These are phyloP conservation scores for Aspergillus ruber DNA, from an alignment of 2,329 filamentous ascomycete species.

Conservation along the genomic window DNA sequence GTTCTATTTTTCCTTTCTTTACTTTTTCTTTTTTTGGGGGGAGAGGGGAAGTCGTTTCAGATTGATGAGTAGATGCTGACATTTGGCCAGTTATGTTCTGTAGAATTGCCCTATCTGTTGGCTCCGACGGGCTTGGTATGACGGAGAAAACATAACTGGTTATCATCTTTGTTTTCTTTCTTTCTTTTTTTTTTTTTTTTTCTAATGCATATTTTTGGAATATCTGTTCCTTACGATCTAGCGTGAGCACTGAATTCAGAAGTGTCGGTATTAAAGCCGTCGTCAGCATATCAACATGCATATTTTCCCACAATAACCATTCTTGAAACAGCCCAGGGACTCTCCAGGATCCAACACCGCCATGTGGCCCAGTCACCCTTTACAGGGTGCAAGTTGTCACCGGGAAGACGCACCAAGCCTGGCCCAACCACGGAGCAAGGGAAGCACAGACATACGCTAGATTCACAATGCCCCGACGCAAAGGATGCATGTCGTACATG, in stretches of 20 bases:
- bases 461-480: neutral
- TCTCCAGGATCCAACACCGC: neutral
- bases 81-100: constrained; percentile 16
- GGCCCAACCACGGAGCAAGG: neutral
- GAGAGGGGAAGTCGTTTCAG: neutral
- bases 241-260: neutral
- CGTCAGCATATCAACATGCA: too few species aligned
- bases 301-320: neutral
- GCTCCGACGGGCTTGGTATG: neutral
- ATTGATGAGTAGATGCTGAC: constrained; percentile 5
- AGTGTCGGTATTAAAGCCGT: too few species aligned
- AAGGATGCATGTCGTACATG: neutral
- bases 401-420: too few species aligned
- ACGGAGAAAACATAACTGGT: neutral
- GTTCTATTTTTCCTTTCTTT: constrained; percentile 13
- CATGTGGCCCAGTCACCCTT: neutral
- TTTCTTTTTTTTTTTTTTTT: neutral
- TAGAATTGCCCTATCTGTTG: constrained; percentile 8
- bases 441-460: neutral
- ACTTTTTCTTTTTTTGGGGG: neutral
- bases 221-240: neutral
- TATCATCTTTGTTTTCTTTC: neutral
- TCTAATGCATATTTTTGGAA: neutral
- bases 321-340: neutral
- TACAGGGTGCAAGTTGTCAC: too few species aligned